Evolutionary conservation across 1,139 yeast genomes (phyloP).

Genomic region (Schizosaccharomyces versatilis): DNA sequence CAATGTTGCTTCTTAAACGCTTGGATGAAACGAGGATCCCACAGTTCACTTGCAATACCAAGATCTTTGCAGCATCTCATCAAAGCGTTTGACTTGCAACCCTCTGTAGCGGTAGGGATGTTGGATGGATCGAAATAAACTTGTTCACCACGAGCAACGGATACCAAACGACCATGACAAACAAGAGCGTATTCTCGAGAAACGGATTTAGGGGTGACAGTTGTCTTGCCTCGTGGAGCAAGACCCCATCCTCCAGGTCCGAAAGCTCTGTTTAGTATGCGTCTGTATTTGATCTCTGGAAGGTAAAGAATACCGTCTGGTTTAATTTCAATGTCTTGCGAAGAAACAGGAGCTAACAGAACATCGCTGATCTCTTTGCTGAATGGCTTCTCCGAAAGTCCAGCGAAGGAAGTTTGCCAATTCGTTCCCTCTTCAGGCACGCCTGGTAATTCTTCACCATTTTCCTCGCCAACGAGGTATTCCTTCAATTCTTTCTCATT

Average conservation of each 20-base stretch:
- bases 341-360: slow-evolving; percentile 36
- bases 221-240: slow-evolving; percentile 75
- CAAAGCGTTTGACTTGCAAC: slow-evolving; percentile 86
- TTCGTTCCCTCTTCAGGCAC: slow-evolving; percentile 16
- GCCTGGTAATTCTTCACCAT: too few relatives aligned
- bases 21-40: slow-evolving; percentile 88
- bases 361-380: slow-evolving; percentile 35
- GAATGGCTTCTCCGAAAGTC: slow-evolving; percentile 62
- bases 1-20: slow-evolving; percentile 54
- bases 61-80: slow-evolving; percentile 96
- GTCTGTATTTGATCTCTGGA: slow-evolving; percentile 85
- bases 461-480: too few relatives aligned
- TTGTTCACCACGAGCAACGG: slow-evolving; percentile 90
- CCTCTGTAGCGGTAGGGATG: slow-evolving; percentile 88
- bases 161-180: slow-evolving; percentile 67
- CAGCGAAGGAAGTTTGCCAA: slow-evolving; percentile 64
- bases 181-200: slow-evolving; percentile 79
- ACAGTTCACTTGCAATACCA: slow-evolving; percentile 85
- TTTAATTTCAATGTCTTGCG: slow-evolving; percentile 68
- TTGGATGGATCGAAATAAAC: slow-evolving; percentile 74
- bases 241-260: slow-evolving; percentile 99
- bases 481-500: not conserved
- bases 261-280: slow-evolving; percentile 69
- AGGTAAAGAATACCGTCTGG: slow-evolving; percentile 83
- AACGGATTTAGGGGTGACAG: slow-evolving; percentile 38